A percentile compares a stretch with the other conserved stretches of the same genome.
These are phyloP conservation scores for Lentinula aciculospora DNA, from an alignment of 768 basidiomycete species.

Conservation along the genomic window DNA sequence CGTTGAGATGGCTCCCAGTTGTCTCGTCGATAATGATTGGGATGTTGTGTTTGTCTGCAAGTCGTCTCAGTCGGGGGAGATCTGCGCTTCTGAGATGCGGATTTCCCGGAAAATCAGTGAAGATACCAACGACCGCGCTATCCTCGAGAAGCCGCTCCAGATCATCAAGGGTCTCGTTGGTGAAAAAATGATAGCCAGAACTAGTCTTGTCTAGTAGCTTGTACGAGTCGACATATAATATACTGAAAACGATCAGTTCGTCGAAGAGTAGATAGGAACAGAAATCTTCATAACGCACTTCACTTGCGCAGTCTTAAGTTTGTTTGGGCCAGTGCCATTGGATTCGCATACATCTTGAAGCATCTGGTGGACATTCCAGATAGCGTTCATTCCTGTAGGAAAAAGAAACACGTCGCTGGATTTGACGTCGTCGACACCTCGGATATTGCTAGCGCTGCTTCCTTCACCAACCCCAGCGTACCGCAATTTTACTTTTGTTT, in stretches of 20 bases:
- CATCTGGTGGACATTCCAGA: constrained; percentile 85
- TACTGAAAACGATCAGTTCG: constrained; percentile 39
- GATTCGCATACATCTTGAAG: constrained; percentile 44
- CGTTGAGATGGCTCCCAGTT: constrained; percentile 91
- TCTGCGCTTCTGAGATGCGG: constrained; percentile 83
- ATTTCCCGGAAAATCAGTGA: constrained; percentile 95
- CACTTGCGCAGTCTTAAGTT: background rate
- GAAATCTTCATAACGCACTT: constrained; percentile 77
- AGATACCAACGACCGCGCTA: constrained; percentile 65
- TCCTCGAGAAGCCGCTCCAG: constrained; percentile 60
- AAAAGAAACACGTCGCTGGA: constrained; percentile 89
- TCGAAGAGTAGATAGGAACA: constrained; percentile 1
- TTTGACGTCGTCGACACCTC: constrained; percentile 67
- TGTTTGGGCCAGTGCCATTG: constrained; percentile 63
- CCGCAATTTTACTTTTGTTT: background rate
- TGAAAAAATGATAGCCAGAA: constrained; percentile 86
- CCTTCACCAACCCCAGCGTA: background rate
- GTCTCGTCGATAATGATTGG: constrained; percentile 89
- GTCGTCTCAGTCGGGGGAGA: constrained; percentile 60
- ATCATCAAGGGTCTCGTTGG: constrained; percentile 72
- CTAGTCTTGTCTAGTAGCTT: constrained; percentile 96
- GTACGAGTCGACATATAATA: constrained; percentile 92
- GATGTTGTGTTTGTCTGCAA: constrained; percentile 78
- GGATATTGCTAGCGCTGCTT: constrained; percentile 31
- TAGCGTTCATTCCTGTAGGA: constrained; percentile 88